Conservation (phyloP, 2,329 filamentous ascomycete species). For the Aureobasidium mangrovei region DNA sequence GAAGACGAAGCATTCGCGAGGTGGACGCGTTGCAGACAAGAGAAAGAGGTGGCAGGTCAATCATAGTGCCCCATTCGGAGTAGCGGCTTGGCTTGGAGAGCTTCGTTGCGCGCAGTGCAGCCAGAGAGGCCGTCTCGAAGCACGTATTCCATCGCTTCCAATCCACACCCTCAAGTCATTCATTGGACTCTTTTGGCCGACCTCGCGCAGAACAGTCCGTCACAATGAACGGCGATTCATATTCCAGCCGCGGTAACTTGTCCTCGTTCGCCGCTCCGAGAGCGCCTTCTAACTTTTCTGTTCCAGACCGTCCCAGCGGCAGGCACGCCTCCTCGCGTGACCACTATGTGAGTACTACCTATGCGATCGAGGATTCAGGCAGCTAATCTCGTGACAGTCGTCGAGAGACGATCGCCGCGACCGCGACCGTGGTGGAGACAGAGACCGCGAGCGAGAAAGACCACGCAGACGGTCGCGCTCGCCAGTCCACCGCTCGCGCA, state of each 20-base stretch:
- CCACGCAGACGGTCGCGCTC: conserved; percentile 73
- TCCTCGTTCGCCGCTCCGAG: conserved; percentile 24
- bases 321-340: conserved; percentile 27
- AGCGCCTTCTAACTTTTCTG: conserved; percentile 29
- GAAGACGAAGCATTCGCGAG: neutral
- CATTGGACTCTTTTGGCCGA: neutral
- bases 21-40: neutral
- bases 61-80: neutral
- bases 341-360: conserved; percentile 29
- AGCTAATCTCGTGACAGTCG: conserved; percentile 24
- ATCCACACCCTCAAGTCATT: neutral
- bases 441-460: conserved; percentile 43
- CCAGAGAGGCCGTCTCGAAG: neutral
- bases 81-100: conserved; percentile 3
- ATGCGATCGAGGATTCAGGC: conserved; percentile 20
- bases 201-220: conserved; percentile 13
- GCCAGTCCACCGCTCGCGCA: conserved; percentile 61
- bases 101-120: neutral
- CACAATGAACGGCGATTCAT: conserved; percentile 79
- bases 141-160: neutral
- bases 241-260: conserved; percentile 62
- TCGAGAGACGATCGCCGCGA: conserved; percentile 34
- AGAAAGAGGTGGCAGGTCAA: neutral
- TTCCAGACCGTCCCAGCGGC: conserved; percentile 27
- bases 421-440: conserved; percentile 38